phyloP scores from a whole-genome alignment of 495 filamentous ascomycete species.

The Copromyces sp. region DNA sequence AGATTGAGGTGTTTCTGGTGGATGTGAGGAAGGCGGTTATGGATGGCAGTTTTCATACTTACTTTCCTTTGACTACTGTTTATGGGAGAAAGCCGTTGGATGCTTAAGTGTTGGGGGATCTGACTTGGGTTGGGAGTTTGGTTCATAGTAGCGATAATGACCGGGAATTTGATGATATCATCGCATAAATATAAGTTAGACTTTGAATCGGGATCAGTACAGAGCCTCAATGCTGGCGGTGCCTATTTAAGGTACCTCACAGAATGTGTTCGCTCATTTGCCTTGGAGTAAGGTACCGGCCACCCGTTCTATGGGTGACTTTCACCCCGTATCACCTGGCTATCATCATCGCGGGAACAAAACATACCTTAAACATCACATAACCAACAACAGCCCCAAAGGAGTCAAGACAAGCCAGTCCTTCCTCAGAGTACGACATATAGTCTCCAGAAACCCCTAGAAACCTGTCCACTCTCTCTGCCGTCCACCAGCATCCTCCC shows the following conservation, averaged over 20 bases:
- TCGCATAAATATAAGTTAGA: background rate
- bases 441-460: background rate
- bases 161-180: background rate
- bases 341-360: background rate
- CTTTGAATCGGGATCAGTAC: background rate
- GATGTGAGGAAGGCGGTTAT: conserved; percentile 27
- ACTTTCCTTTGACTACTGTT: conserved; percentile 22
- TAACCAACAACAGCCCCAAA: background rate
- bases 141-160: background rate
- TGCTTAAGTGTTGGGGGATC: background rate
- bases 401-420: background rate
- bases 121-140: background rate
- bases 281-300: background rate
- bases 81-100: conserved; percentile 23
- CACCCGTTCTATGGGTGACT: background rate
- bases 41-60: conserved; percentile 22
- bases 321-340: background rate
- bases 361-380: background rate
- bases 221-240: background rate
- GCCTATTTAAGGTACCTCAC: background rate
- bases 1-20: conserved; percentile 32
- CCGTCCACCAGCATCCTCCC: background rate
- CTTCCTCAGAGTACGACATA: background rate
- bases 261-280: background rate
- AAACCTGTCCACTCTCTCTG: background rate